Base-by-base conservation (phyloP, 2,329 filamentous ascomycete genomes). In the Trichoderma endophyticum region DNA sequence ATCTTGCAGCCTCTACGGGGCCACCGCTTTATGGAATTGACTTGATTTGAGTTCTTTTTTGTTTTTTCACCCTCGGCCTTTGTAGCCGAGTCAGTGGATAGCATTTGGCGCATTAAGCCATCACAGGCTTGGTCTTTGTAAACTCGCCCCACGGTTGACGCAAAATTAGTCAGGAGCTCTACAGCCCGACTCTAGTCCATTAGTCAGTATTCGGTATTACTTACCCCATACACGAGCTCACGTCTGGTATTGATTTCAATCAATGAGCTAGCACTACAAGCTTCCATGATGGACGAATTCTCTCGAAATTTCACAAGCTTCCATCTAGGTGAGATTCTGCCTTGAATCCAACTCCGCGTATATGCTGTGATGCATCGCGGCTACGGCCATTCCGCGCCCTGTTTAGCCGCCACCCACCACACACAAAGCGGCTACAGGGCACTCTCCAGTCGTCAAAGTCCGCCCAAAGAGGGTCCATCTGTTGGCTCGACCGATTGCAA, bases 321-420 rank as follows among this genome's bases (percentile, higher is more conserved):
- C 48, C 48, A 51, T 51, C n/a, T 4, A 51, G 48, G 48, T 24
- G n/a, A 51, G 48, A 51, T 51, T 51, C n/a, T 21, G 48, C 48
- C 48, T 51, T 12, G 43, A 12, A 12, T 6, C 43, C 43, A 48
- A 6, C 43, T 48, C 43, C 30, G 30, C 43, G 30, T 21, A 56
- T 48, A 51, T 56, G 43, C 30, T 54, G 63, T 66, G 43, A 65
- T 56, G 63, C 51, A 30, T 66, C 63, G 48, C 61, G 61, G 61
- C 61, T 43, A 30, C 34, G 61, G 61, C 39, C 34, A 63, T 30
- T 28, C 36, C 36, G 36, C 11, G 36, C 61, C 36, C 28, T 48
- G 34, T 63, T 48, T 63, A 63, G 61, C 36, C 61, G 61, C 61
- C 61, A 63, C 61, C 15, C 43, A 51, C n/a, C 48, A 21, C 48